phyloP scores from a whole-genome alignment of 2,329 filamentous ascomycete genomes.

The Pseudopyrenochaeta lycopersici region DNA sequence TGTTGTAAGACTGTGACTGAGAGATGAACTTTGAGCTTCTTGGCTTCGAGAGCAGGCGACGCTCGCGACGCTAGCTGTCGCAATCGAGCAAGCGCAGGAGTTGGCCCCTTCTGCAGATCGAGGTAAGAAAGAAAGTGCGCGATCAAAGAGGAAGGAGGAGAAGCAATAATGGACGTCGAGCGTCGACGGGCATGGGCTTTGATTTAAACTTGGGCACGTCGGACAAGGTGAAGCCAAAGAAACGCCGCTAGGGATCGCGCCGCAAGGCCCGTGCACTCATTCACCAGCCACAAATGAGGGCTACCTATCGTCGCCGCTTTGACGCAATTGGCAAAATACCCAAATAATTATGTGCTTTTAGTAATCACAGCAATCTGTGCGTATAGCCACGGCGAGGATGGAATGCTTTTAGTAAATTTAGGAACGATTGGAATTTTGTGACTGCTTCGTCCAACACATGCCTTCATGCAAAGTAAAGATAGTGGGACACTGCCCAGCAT shows the following conservation, averaged over 20 bases:
- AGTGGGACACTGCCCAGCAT: too few species aligned
- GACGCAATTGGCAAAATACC: too few species aligned
- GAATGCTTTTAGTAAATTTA: too few species aligned
- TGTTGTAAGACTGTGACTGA: constrained; percentile 5
- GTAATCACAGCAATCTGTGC: too few species aligned
- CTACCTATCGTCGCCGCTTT: too few species aligned
- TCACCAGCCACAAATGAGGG: constrained; percentile 1
- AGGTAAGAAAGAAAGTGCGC: neutral
- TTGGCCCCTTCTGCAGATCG: neutral
- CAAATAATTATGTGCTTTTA: too few species aligned
- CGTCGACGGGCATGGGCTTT: constrained; percentile 27
- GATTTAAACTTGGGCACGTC: constrained; percentile 21
- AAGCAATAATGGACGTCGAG: constrained; percentile 10
- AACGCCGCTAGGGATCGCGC: constrained; percentile 27
- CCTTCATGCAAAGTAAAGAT: neutral
- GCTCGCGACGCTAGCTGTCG: constrained; percentile 8
- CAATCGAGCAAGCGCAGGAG: constrained; percentile 1
- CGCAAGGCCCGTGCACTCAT: constrained; percentile 16
- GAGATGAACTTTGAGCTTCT: constrained; percentile 11
- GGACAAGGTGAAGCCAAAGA: constrained; percentile 28
- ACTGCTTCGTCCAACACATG: too few species aligned
- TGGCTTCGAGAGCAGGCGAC: constrained; percentile 13
- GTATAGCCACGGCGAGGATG: too few species aligned
- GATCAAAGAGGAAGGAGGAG: constrained; percentile 1
- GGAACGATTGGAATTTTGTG: too few species aligned